Conservation (phyloP, 2,329 filamentous ascomycete genomes). For the Capronia coronata region DNA sequence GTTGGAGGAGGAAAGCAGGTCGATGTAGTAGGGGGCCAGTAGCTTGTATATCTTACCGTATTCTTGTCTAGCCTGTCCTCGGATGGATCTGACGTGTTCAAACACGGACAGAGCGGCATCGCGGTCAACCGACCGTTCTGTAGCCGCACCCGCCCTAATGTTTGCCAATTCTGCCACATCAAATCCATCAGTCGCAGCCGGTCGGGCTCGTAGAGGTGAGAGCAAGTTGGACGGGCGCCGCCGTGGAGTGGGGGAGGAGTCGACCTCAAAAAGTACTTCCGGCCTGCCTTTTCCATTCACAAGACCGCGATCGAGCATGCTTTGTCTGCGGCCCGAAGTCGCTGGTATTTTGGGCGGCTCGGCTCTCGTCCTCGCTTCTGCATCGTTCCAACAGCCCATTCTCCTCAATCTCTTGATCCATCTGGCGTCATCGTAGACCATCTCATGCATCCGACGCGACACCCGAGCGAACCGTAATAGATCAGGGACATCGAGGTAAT, state of each 20-base stretch:
- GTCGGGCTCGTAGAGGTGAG: slow-evolving; percentile 24
- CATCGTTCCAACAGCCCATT: slow-evolving; percentile 90
- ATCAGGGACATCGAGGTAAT: slow-evolving; percentile 79
- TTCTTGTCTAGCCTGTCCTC: slow-evolving; percentile 79
- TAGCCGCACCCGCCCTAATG: slow-evolving; percentile 31
- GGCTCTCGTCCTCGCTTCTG: slow-evolving; percentile 61
- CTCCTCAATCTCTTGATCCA: slow-evolving; percentile 81
- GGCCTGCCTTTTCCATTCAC: slow-evolving; percentile 29
- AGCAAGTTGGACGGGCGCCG: slow-evolving; percentile 13
- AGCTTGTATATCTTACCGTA: slow-evolving; percentile 88
- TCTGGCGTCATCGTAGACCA: slow-evolving; percentile 96
- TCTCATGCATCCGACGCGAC: slow-evolving; percentile 83
- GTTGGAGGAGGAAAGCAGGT: slow-evolving; percentile 62
- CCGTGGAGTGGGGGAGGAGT: slow-evolving; percentile 12
- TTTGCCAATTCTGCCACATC: slow-evolving; percentile 62
- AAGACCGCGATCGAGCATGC: slow-evolving; percentile 22
- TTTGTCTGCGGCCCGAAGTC: slow-evolving; percentile 13
- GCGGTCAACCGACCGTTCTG: slow-evolving; percentile 47
- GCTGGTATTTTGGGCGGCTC: slow-evolving; percentile 14
- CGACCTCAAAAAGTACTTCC: slow-evolving; percentile 23
- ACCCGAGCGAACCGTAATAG: slow-evolving; percentile 78
- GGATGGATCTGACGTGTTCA: slow-evolving; percentile 64
- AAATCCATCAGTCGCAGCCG: slow-evolving; percentile 62
- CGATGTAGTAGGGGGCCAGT: slow-evolving; percentile 79
- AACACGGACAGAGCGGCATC: slow-evolving; percentile 63